Percentiles rank a stretch among this genome's conserved stretches.
phyloP scores from a whole-genome alignment of 805 yeast species.

The Candida sithepensis region DNA sequence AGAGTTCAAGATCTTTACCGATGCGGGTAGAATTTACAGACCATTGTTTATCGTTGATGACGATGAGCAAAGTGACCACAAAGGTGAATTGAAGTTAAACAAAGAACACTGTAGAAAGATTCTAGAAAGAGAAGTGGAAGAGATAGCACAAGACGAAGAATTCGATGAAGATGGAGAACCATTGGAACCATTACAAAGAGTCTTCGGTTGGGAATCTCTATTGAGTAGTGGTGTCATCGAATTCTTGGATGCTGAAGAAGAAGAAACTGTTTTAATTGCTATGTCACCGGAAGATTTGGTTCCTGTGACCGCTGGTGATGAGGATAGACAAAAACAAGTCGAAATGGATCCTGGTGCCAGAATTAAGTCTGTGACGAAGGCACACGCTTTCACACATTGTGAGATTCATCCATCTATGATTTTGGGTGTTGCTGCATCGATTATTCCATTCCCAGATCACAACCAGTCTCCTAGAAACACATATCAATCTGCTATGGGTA shows the following conservation, averaged over 20 bases:
- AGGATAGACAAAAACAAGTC: conserved; percentile 36
- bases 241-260: conserved; percentile 98
- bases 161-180: conserved; percentile 45
- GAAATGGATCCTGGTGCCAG: conserved; percentile 77
- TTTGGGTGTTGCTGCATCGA: conserved; percentile 96
- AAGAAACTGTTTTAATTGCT: conserved; percentile 96
- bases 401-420: conserved; percentile 99
- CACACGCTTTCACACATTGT: conserved; percentile 93
- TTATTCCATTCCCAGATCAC: conserved; percentile 99
- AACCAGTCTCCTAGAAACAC: conserved; percentile 99
- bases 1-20: conserved; percentile 94
- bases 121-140: conserved; percentile 60
- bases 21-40: conserved; percentile 97
- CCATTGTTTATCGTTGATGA: conserved; percentile 94
- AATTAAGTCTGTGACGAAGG: conserved; percentile 55
- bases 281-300: conserved; percentile 98
- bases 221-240: conserved; percentile 87
- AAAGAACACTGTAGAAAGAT: conserved; percentile 80
- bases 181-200: conserved; percentile 36
- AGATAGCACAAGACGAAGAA: conserved; percentile 42
- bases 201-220: conserved; percentile 80
- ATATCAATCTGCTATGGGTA: conserved; percentile 99
- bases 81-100: conserved; percentile 76
- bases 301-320: conserved; percentile 38
- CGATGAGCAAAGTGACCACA: conserved; percentile 61